Base-by-base conservation (phyloP, 2,329 filamentous ascomycete species). In the Acephala macrosclerotiorum region DNA sequence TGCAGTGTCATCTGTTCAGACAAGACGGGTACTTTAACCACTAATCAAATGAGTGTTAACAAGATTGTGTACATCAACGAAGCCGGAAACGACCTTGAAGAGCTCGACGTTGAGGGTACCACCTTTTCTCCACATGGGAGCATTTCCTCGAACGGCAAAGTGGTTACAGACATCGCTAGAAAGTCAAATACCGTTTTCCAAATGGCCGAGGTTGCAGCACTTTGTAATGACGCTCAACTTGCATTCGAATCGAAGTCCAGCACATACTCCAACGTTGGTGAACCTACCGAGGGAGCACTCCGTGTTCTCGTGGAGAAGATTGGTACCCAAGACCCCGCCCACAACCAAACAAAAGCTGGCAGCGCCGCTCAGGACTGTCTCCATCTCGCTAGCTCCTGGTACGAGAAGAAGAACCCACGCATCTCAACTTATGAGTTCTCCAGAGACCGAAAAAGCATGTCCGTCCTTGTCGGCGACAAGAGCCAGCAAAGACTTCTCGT, bases 1-100 rank as follows among this genome's bases (percentile, higher is more conserved):
- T 99, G 96, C 87, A 99, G 96, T 76, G 94, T 99, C 64, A 97
- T 99, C 78, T 99, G 96, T 84, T 99, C 96, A 3, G 96, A 99
- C 84, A 99, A 99, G 85, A 99, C 96, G 5, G 96, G 96, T 73
- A 99, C 96, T 58, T 82, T 99, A 77, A 99, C 96, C 12, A 99
- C 96, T 47, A 99, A 99, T 82, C 94, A 98, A 81, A 99, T 99
- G 96, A 98, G 96, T 76, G 96, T 97, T 64, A 96, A 90, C 83
- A 97, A 95, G 80, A 82, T 98, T 63, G 92, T 97, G 57, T 93
- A 94, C 77, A 84, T 99, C 72, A 90, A 87, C 74, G 88, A 91
- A 71, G 80, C 86, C 66, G 94, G 93, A 58, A 87, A 82, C 61
- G 90, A 87, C 65, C 83, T 98, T 26, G 92, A 94, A 73, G 94